Conservation (phyloP, 768 basidiomycete genomes). For the Termitomyces sp. region DNA sequence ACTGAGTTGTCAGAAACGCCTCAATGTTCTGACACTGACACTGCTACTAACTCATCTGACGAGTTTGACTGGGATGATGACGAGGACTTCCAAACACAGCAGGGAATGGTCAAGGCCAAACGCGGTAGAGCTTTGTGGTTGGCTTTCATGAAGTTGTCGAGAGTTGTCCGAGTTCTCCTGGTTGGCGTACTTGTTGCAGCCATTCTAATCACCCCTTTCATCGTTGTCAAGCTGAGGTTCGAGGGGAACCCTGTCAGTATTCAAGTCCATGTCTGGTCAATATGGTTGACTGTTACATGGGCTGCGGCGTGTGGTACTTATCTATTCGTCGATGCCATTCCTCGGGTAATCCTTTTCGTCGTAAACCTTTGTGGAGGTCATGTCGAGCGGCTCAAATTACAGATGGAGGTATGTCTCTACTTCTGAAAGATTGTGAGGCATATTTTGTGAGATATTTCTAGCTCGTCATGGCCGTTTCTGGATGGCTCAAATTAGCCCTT, state of each 20-base stretch:
- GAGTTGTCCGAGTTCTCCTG: slow-evolving; percentile 52
- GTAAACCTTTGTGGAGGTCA: slow-evolving; percentile 52
- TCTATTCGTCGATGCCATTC: slow-evolving; percentile 58
- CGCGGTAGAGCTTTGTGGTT: slow-evolving; percentile 60
- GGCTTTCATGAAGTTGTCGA: slow-evolving; percentile 60
- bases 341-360: slow-evolving; percentile 47
- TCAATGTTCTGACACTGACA: slow-evolving; percentile 30
- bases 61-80: slow-evolving; percentile 76
- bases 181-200: slow-evolving; percentile 53
- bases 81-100: slow-evolving; percentile 31
- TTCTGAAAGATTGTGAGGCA: background rate
- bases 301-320: slow-evolving; percentile 55
- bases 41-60: slow-evolving; percentile 58
- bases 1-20: slow-evolving; percentile 10
- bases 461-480: slow-evolving; percentile 63
- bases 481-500: slow-evolving; percentile 66
- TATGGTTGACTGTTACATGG: slow-evolving; percentile 70
- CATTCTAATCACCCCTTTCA: slow-evolving; percentile 62
- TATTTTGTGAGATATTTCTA: slow-evolving; percentile 16
- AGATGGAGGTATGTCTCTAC: slow-evolving; percentile 50
- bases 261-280: slow-evolving; percentile 58
- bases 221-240: slow-evolving; percentile 65
- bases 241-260: slow-evolving; percentile 35
- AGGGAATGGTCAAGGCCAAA: slow-evolving; percentile 39
- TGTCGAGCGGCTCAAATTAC: slow-evolving; percentile 60